These are phyloP conservation scores for Daldinia sp. DNA, from an alignment of 2,329 filamentous ascomycete species.

Conservation along the genomic window DNA sequence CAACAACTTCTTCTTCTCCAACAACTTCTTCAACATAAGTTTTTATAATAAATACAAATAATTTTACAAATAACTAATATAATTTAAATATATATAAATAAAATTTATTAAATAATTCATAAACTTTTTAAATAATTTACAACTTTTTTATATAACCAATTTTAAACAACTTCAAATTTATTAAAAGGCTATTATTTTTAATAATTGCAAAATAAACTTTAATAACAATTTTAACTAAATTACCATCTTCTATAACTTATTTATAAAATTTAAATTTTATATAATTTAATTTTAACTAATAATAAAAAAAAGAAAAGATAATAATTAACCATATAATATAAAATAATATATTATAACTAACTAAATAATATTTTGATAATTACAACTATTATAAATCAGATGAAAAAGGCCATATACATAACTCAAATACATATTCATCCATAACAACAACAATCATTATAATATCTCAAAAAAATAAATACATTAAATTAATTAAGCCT, in stretches of 20 bases:
- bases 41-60: neutral
- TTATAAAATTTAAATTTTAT: neutral
- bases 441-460: neutral
- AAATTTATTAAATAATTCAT: neutral
- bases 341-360: neutral
- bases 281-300: neutral
- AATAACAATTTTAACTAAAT: too few species aligned
- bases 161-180: neutral
- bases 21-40: neutral
- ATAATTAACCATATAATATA: neutral
- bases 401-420: neutral
- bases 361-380: neutral
- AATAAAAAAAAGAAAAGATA: neutral
- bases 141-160: neutral
- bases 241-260: neutral
- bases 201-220: too few species aligned
- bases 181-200: neutral
- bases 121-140: neutral
- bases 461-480: neutral
- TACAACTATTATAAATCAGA: neutral
- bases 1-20: neutral
- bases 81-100: neutral
- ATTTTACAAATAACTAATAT: neutral
- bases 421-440: neutral
- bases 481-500: neutral